Percentiles rank a stretch among this genome's conserved stretches.
These are phyloP conservation scores for Torulaspora globosa DNA, from an alignment of 1,139 yeast species.

Conservation along the genomic window DNA sequence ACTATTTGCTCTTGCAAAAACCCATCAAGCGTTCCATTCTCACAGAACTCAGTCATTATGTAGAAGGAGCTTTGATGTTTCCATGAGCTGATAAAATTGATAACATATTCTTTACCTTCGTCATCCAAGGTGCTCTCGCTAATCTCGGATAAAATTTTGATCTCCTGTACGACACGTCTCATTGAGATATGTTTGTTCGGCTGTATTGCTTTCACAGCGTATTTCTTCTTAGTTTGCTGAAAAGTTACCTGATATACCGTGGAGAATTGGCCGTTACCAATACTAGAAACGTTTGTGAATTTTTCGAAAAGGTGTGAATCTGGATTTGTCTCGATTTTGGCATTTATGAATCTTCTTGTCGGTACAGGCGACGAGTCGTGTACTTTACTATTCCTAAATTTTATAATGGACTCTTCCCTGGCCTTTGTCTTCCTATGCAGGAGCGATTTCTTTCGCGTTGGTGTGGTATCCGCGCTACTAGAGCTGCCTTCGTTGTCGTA, in stretches of 20 bases:
- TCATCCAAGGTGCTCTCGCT: constrained; percentile 43
- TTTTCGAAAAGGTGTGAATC: constrained; percentile 53
- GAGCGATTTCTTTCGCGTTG: constrained; percentile 21
- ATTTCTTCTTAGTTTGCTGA: constrained; percentile 50
- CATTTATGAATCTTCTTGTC: constrained; percentile 15
- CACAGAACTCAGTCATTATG: constrained; percentile 94
- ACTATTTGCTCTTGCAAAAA: constrained; percentile 79
- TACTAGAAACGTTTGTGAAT: constrained; percentile 65
- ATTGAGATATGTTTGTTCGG: constrained; percentile 31
- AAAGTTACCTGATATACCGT: constrained; percentile 74
- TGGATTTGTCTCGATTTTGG: constrained; percentile 39
- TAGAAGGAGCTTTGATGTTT: constrained; percentile 64
- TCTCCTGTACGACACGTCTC: constrained; percentile 42
- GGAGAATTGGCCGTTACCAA: constrained; percentile 88
- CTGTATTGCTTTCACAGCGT: constrained; percentile 84
- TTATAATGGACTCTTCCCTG: not conserved
- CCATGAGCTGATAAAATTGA: constrained; percentile 84
- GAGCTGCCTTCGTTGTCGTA: constrained; percentile 9
- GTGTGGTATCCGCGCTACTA: constrained; percentile 23
- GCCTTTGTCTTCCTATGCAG: constrained; percentile 11
- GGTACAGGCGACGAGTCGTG: constrained; percentile 15
- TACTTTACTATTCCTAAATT: not conserved
- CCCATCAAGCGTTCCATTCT: constrained; percentile 82
- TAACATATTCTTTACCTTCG: constrained; percentile 76
- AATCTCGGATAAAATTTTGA: constrained; percentile 30